Evolutionary conservation across 805 yeast genomes (phyloP), one percentile per base, ranked within the genome.

Genomic region (Metahyphopichia silvanorum): DNA sequence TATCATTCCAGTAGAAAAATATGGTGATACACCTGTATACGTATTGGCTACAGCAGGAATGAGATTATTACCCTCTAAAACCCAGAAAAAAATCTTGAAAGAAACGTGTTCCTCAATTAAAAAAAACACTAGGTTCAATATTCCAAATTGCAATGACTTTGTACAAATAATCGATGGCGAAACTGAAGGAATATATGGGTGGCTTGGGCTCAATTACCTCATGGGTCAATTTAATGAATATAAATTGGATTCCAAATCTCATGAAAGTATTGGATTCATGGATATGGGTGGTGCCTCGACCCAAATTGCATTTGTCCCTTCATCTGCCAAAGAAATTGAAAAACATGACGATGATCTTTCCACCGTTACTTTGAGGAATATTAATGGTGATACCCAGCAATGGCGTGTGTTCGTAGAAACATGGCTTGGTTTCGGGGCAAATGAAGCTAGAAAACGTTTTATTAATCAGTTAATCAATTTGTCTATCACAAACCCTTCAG

Each of bases 241-340:
- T 44, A 68, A 69, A 22, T 44, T 60, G 5, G 34, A 41, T 2
- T 55, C 52, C 8, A 51, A 57, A 2, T 44, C 29, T 3, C 83
- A 74, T 46, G 58, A 59, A n/a, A 79, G 95, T 0, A 81, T 74
- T 43, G 98, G 98, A 4, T 91, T 93, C 47, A 83, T 93, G 91
- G 98, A 93, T 57, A 93, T 93, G 98, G 98, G 98, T 11, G 98
- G 98, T 10, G 98, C 98, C 0, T 87, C 96, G 2, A 87, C 96
- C 0, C 98, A 93, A 53, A 76, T 93, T 15, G 95, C 98, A 6
- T 93, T 89, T 69, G 88, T 85, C 6, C 97, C 97, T 0, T 72
- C 79, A 3, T 69, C 72, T 25, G 41, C 49, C 4, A 65, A 71
- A n/a, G 88, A 86, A 39, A 57, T 82, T 6, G 59, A 54, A 16